Conservation (phyloP, 495 filamentous ascomycete species). For the Tuber calosporum region DNA sequence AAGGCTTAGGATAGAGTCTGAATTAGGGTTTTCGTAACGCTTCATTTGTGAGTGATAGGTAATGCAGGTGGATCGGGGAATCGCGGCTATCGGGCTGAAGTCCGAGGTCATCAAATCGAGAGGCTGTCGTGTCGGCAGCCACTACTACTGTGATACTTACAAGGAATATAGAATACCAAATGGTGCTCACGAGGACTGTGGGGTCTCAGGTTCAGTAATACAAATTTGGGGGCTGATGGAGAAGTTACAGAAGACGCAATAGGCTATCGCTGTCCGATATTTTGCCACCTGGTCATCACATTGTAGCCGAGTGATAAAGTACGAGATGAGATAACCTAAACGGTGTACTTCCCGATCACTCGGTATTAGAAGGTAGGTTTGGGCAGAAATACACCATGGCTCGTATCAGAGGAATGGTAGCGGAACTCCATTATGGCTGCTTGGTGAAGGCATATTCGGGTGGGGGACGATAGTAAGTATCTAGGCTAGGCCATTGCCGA, state of each 20-base stretch:
- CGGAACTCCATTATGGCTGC: neutral
- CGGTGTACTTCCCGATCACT: neutral
- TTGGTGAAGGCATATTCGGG: neutral
- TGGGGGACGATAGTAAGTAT: neutral
- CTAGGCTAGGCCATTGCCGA: neutral
- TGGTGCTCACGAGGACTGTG: neutral
- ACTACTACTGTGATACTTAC: neutral
- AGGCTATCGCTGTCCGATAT: neutral
- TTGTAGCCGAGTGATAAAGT: neutral
- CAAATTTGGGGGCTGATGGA: neutral
- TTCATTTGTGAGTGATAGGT: neutral
- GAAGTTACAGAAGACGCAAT: neutral
- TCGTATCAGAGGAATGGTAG: neutral
- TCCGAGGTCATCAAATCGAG: neutral
- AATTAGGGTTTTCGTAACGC: neutral
- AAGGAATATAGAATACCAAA: neutral
- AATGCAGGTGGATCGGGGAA: neutral
- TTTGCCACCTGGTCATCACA: neutral
- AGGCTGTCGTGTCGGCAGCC: neutral
- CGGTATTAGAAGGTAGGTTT: neutral
- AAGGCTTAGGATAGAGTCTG: neutral
- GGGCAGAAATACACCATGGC: neutral
- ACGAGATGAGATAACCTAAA: neutral
- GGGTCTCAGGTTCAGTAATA: neutral
- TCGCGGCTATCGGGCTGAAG: neutral